Evolutionary conservation across 2,329 filamentous ascomycete genomes (phyloP).

Genomic region (Penicillium nordicum): DNA sequence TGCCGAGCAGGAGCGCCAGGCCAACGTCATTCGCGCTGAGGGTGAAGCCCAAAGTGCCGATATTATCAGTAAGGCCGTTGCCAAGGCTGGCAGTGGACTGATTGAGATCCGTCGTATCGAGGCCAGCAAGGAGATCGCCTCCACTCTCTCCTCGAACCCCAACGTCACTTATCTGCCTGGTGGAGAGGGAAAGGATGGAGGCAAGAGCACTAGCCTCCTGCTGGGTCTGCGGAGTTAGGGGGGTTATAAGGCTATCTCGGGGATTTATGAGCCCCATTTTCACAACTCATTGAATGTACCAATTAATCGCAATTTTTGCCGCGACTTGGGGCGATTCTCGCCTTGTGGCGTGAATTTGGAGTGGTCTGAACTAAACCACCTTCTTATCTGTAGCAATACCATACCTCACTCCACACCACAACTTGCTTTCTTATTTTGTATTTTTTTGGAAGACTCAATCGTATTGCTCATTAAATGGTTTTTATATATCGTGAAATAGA

Average conservation of each 20-base stretch:
- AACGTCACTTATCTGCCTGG: slow-evolving; percentile 94
- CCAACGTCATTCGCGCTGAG: slow-evolving; percentile 96
- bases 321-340: slow-evolving; percentile 29
- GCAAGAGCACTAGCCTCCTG: slow-evolving; percentile 64
- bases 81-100: slow-evolving; percentile 87
- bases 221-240: slow-evolving; percentile 59
- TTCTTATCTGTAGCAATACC: slow-evolving; percentile 27
- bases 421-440: neutral
- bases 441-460: slow-evolving; percentile 1
- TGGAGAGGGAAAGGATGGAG: slow-evolving; percentile 57
- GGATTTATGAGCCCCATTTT: slow-evolving; percentile 11
- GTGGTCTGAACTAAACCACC: slow-evolving; percentile 23
- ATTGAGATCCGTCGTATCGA: slow-evolving; percentile 97
- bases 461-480: slow-evolving; percentile 7
- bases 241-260: slow-evolving; percentile 13
- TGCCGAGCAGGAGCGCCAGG: slow-evolving; percentile 97
- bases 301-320: slow-evolving; percentile 27
- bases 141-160: slow-evolving; percentile 82
- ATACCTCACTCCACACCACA: slow-evolving; percentile 24
- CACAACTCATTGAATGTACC: slow-evolving; percentile 19
- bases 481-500: slow-evolving; percentile 1
- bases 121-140: slow-evolving; percentile 91
- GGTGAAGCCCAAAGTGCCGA: slow-evolving; percentile 96
- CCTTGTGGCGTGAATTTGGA: slow-evolving; percentile 26
- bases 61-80: slow-evolving; percentile 88